Base-by-base conservation (phyloP, 2,329 filamentous ascomycete genomes). In the Elsinoe australis region DNA sequence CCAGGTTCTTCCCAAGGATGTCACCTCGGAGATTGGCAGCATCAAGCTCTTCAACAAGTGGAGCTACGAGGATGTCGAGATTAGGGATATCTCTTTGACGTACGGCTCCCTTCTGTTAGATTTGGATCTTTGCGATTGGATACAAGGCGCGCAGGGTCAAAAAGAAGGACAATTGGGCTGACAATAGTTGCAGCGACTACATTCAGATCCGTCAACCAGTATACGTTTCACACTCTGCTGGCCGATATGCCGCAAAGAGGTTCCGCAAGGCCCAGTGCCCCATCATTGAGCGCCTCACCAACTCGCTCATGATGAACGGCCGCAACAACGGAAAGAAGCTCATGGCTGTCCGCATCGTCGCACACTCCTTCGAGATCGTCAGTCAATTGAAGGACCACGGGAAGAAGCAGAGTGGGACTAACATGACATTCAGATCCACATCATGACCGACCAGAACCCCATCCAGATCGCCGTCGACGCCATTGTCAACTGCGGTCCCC, bases 311-410 rank as follows among this genome's bases (percentile, higher is more conserved):
- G 94, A 96, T 96, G 90, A 95, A 98, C 84, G 92, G 92, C 75
- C 92, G 92, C 77, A 98, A 98, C 87, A 98, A 95, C 86, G 92
- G 92, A 76, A 98, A 98, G 86, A 98, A 98, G 87, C 83, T 96
- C 70, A 95, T 94, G 89, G 94, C 92, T 70, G 90, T 96, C 73
- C 88, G 92, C 76, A 98, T 98, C 64, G 89, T 98, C 66, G 89
- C 89, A 63, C 92, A 98, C 80, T 75, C 90, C 66, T 98, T 98
- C 76, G 94, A 98, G 81, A 98, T 98, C 72, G 90, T 95, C 84
- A 73, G 87, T 85, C 58, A 44, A 47, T 46, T 51, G n/a, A 21
- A 29, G 51, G 47, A 41, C 39, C 36, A 29, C 14, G 24, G 45
- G 24, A 17, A 33, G 19, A 34, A 31, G 34, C 35, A 50, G 15